Evolutionary conservation across 495 filamentous ascomycete species (phyloP), one percentile per base, ranked within the genome.

Genomic region (Penicillium maclennaniae): DNA sequence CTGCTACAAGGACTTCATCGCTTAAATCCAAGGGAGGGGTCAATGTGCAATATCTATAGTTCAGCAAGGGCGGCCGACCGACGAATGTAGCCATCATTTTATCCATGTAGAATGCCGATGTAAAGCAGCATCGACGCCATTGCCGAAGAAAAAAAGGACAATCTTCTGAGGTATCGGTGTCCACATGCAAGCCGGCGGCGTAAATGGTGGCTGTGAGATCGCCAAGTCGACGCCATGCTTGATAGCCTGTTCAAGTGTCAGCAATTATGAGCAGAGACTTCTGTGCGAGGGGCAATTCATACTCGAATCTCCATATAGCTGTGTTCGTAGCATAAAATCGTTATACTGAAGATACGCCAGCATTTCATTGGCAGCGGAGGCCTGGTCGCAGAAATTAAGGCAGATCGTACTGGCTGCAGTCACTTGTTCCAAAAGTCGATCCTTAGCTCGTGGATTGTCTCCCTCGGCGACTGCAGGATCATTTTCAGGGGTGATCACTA

Each of bases 121-220:
- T 69, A 48, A 85, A 84, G n/a, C 79, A 66, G 17, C 68, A 70
- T 60, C 77, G 72, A 16, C 77, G 71, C 60, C 78, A 65, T 49
- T 81, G 75, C 8, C 62, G 69, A 7, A 81, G 71, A 52, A 82
- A 80, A 40, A 79, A 77, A 1, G 80, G 78, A 17, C 72, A 76
- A 19, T 72, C 59, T 4, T 74, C 67, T 21, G 69, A 49, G 6
- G 68, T 63, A 10, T 68, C 64, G 34, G 62, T 71, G 45, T 80
- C 76, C 58, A 79, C 74, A 57, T 87, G 83, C 2, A 85, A 65
- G 12, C 83, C 83, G 16, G 81, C 70, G 20, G 80, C 79, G 25
- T 80, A 79, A 15, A 82, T 63, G 0, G 81, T 76, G 9, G 76
- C 69, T 12, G 78, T 56, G 1, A 81, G 51, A 42, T 83, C 78